A percentile compares a stretch with the other conserved stretches of the same genome.
Conservation (phyloP, 2,329 filamentous ascomycete genomes). For the Colletotrichum tofieldiae region DNA sequence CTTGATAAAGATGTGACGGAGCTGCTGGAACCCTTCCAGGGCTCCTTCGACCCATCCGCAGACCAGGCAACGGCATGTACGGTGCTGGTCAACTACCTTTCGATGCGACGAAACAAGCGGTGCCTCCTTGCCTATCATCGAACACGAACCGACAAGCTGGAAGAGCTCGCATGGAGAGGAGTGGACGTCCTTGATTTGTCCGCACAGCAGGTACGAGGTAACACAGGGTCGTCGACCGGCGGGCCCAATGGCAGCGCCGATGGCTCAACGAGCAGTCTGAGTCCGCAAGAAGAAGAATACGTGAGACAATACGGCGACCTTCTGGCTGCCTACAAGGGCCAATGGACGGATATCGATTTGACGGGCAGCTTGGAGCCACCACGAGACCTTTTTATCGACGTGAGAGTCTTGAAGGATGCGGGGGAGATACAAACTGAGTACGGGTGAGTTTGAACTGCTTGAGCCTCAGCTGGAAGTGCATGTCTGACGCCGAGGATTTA, state of each 20-base stretch:
- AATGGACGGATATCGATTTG: conserved; percentile 98
- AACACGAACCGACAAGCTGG: conserved; percentile 90
- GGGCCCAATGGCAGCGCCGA: conserved; percentile 56
- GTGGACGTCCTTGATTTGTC: conserved; percentile 83
- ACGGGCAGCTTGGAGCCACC: conserved; percentile 95
- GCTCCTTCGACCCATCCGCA: conserved; percentile 86
- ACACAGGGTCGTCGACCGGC: conserved; percentile 52
- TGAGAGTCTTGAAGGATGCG: conserved; percentile 94
- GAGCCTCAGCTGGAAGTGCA: not conserved
- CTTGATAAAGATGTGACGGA: conserved; percentile 87
- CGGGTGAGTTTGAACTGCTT: conserved; percentile 73
- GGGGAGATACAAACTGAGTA: conserved; percentile 99
- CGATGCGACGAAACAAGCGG: conserved; percentile 96
- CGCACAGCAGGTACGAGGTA: conserved; percentile 67
- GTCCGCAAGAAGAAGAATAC: conserved; percentile 97
- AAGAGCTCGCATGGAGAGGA: conserved; percentile 94
- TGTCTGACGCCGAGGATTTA: conserved; percentile 55
- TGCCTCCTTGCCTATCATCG: conserved; percentile 96
- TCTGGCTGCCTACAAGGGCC: conserved; percentile 95
- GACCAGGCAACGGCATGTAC: conserved; percentile 90
- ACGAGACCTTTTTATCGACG: conserved; percentile 96
- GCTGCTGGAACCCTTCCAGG: conserved; percentile 86
- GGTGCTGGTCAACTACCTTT: conserved; percentile 92
- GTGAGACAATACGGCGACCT: conserved; percentile 93
- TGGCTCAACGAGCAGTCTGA: conserved; percentile 80